Percentiles rank a stretch among this genome's conserved stretches.
Evolutionary conservation across 306 rosid genomes (phyloP).

Genomic region (Begonia peltatifolia): DNA sequence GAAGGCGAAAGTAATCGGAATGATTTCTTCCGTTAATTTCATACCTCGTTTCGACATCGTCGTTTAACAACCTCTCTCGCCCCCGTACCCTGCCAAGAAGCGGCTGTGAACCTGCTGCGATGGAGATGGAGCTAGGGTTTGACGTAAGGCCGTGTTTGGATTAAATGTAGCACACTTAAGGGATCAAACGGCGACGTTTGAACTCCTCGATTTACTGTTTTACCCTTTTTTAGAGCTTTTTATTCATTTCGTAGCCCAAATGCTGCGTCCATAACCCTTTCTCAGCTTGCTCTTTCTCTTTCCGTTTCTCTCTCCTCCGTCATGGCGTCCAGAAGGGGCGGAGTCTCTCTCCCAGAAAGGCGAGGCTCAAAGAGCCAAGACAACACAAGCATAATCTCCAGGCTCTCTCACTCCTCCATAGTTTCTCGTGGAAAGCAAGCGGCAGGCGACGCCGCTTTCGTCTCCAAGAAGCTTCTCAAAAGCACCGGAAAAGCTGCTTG

Average conservation of each 20-base stretch:
- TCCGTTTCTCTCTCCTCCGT: neutral
- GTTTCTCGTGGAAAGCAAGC: slow-evolving; percentile 44
- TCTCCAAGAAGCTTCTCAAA: slow-evolving; percentile 15
- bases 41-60: slow-evolving; percentile 55
- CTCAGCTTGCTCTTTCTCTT: too few species aligned
- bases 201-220: too few species aligned
- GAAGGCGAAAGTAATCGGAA: neutral
- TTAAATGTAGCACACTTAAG: too few species aligned
- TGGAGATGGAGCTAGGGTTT: too few species aligned
- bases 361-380: slow-evolving; percentile 27
- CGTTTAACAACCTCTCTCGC: slow-evolving; percentile 4
- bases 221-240: too few species aligned
- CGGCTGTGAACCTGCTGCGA: too few species aligned
- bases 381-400: slow-evolving; percentile 22
- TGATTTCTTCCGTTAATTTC: neutral
- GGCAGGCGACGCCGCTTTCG: slow-evolving; percentile 23
- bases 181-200: too few species aligned
- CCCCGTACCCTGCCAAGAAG: neutral
- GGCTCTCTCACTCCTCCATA: slow-evolving; percentile 37
- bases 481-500: slow-evolving; percentile 27
- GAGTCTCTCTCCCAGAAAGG: slow-evolving; percentile 68
- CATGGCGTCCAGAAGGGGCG: slow-evolving; percentile 78
- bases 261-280: too few species aligned
- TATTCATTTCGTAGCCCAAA: too few species aligned
- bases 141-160: too few species aligned